phyloP scores from a whole-genome alignment of 176 grass and related monocot genomes.

The Lolium rigidum region DNA sequence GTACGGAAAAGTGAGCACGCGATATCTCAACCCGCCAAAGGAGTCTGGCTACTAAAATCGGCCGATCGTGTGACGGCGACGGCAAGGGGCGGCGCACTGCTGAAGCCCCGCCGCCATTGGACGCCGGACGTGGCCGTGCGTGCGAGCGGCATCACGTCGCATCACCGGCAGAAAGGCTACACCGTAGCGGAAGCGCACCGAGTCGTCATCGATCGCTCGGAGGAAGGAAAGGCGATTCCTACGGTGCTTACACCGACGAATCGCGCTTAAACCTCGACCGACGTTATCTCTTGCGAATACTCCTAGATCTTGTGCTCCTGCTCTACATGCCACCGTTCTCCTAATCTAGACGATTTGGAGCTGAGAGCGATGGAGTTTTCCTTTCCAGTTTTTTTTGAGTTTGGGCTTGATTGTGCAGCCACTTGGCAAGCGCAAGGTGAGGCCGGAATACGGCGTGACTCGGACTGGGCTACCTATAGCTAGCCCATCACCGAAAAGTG shows the following conservation, averaged over 20 bases:
- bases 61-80: slow-evolving; percentile 6
- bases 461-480: not conserved
- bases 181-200: not conserved
- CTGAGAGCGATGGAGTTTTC: not conserved
- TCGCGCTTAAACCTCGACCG: not conserved
- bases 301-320: not conserved
- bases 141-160: not conserved
- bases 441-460: slow-evolving; percentile 18
- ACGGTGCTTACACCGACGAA: slow-evolving; percentile 1
- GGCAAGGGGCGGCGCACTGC: slow-evolving; percentile 26
- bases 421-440: slow-evolving; percentile 3
- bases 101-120: not conserved
- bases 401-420: not conserved
- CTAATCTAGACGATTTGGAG: not conserved
- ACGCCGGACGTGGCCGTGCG: not conserved
- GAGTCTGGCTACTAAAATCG: not conserved
- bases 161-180: slow-evolving; percentile 38
- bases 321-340: not conserved
- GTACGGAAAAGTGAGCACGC: not conserved
- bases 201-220: not conserved
- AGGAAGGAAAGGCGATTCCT: not conserved
- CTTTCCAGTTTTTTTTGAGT: not conserved
- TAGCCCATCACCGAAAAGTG: not conserved
- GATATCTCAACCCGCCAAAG: not conserved
- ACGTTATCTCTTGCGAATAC: not conserved